Base-by-base conservation (phyloP, 2,329 filamentous ascomycete species). In the Acrocalymma vagum region DNA sequence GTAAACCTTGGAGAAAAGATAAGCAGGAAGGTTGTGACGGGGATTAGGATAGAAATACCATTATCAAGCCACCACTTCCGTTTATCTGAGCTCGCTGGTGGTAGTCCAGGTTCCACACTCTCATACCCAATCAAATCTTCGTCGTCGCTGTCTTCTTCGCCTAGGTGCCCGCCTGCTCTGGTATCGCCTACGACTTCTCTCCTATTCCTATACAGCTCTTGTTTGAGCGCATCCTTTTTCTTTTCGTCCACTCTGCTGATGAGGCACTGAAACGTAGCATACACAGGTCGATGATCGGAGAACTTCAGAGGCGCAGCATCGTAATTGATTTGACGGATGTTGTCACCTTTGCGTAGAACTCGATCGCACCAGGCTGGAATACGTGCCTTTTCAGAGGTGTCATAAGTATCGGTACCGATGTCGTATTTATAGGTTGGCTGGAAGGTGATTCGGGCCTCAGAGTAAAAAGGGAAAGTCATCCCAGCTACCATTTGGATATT, bases 281-380 rank as follows among this genome's bases (percentile, higher is more conserved):
- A 96, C 0, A 99, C 93, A 2, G 94, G 94, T n/a, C 92, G 83
- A 69, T 99, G 94, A 63, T 99, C 94, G 0, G 94, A 99, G 66
- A 97, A 96, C 9, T 81, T 83, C 23, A 99, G 76, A 20, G 90
- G 85, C 3, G 92, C 91, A 37, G 83, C 86, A 60, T 89, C 83
- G 70, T 99, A 99, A 21, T 88, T 81, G 9, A 88, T 76, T 65
- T 97, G 94, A 27, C 85, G 84, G 23, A 99, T 79, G 55, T 90
- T 92, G 45, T 82, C 76, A 6, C 94, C 94, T 72, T 92, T 95
- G 44, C 89, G 86, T 7, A 99, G 74, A 29, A 99, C 88, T 24
- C 94, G 88, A 70, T 99, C 94, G 46, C 92, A 96, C 94, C 94
- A 99, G 1, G 94, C 94, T 3, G 94, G 94, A 48, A 97, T 96